Evolutionary conservation across 768 basidiomycete species (phyloP).

Genomic region (Suillus paluster): DNA sequence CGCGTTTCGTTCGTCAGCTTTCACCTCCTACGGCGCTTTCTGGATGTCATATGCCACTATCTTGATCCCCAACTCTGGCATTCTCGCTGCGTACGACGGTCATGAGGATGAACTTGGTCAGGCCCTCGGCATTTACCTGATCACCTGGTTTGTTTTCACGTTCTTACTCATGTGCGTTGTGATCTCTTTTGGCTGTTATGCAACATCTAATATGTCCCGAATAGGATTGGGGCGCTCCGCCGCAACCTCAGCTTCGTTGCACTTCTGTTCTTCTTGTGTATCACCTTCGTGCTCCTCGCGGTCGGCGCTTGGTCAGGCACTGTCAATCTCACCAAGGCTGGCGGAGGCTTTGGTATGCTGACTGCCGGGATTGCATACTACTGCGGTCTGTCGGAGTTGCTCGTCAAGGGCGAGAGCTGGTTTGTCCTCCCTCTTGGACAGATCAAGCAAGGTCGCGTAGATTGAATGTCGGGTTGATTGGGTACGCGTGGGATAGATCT

Average conservation of each 20-base stretch:
- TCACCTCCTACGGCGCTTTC: slow-evolving; percentile 84
- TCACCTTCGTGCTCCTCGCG: slow-evolving; percentile 56
- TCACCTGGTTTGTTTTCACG: slow-evolving; percentile 76
- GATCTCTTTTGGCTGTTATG: neutral
- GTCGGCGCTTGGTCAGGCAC: slow-evolving; percentile 41
- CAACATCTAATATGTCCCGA: slow-evolving; percentile 2
- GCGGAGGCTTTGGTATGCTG: slow-evolving; percentile 49
- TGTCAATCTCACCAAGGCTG: slow-evolving; percentile 36
- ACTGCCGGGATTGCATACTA: slow-evolving; percentile 55
- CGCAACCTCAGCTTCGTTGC: slow-evolving; percentile 53
- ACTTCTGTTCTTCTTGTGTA: slow-evolving; percentile 55
- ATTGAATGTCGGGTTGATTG: neutral
- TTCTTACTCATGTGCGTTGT: slow-evolving; percentile 64
- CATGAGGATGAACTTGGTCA: slow-evolving; percentile 45
- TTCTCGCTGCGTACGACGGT: slow-evolving; percentile 53
- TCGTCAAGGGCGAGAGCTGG: slow-evolving; percentile 42
- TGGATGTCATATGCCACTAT: slow-evolving; percentile 85
- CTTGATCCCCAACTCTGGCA: slow-evolving; percentile 70
- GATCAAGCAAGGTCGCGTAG: slow-evolving; percentile 15
- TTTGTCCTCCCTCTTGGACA: slow-evolving; percentile 46
- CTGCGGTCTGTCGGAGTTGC: slow-evolving; percentile 45
- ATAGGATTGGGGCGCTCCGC: slow-evolving; percentile 53
- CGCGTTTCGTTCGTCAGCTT: slow-evolving; percentile 48
- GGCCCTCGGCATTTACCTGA: slow-evolving; percentile 76
- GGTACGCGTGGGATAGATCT: neutral